These are phyloP conservation scores for Cryptococcus sp. DNA, from an alignment of 1,284 basidiomycete genomes.

Conservation along the genomic window DNA sequence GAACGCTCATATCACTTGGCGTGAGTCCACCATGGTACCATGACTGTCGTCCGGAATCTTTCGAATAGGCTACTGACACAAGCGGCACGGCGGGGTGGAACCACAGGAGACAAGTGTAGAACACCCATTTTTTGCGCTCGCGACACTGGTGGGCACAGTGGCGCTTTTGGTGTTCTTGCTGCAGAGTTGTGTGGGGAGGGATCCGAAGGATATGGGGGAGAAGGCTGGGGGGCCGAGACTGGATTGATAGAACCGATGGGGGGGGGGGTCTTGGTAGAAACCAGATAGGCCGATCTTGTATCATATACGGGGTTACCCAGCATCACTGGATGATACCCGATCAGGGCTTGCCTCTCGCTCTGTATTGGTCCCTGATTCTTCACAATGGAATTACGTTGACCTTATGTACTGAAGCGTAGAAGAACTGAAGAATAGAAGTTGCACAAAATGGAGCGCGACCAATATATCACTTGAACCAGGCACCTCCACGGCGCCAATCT, in stretches of 20 bases:
- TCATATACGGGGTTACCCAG: slow-evolving; percentile 7
- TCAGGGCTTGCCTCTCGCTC: background rate
- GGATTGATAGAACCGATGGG: slow-evolving; percentile 13
- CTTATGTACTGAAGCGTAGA: background rate
- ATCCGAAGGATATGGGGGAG: slow-evolving; percentile 21
- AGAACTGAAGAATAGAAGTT: too few relatives aligned
- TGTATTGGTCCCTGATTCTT: too few relatives aligned
- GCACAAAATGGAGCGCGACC: too few relatives aligned
- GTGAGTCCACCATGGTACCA: slow-evolving; percentile 13
- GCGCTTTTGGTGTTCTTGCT: slow-evolving; percentile 36
- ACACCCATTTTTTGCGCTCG: slow-evolving; percentile 44
- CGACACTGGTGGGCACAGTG: slow-evolving; percentile 33
- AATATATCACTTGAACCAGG: too few relatives aligned
- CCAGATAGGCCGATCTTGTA: slow-evolving; percentile 10
- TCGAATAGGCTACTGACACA: background rate
- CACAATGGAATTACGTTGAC: background rate
- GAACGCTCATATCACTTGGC: slow-evolving; percentile 26
- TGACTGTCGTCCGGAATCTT: slow-evolving; percentile 7
- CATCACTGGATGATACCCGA: slow-evolving; percentile 8
- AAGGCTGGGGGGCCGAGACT: slow-evolving; percentile 14
- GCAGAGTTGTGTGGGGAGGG: slow-evolving; percentile 32
- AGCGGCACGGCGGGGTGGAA: too few relatives aligned
- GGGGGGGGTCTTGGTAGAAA: background rate
- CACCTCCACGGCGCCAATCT: too few relatives aligned
- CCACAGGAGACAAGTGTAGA: slow-evolving; percentile 32